phyloP scores from a whole-genome alignment of 75 land plant genomes.

The Cunninghamia lanceolata region DNA sequence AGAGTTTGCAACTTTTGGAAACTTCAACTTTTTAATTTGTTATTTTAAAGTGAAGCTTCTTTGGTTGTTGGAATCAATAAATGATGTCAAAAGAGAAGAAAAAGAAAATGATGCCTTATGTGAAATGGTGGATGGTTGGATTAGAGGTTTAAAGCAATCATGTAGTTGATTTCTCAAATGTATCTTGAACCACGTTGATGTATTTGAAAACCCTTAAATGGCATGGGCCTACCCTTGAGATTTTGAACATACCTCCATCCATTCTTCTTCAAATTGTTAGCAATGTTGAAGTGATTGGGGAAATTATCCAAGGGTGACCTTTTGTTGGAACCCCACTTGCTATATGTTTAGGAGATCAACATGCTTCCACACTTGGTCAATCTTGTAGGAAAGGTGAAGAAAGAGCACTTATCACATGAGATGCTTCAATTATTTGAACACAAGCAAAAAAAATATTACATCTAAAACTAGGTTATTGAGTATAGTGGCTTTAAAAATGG shows the following conservation, averaged over 20 bases:
- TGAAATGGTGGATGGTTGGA: constrained; percentile 75
- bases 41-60: constrained; percentile 50
- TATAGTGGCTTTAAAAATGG: constrained; percentile 90
- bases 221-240: constrained; percentile 60
- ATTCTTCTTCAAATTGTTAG: constrained; percentile 83
- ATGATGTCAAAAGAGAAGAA: constrained; percentile 65
- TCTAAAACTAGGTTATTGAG: constrained; percentile 81
- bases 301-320: constrained; percentile 72
- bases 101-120: constrained; percentile 77
- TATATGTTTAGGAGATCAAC: constrained; percentile 96
- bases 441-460: constrained; percentile 58
- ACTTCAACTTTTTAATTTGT: background rate
- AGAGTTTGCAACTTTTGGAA: background rate
- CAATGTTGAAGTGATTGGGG: constrained; percentile 79
- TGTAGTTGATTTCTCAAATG: constrained; percentile 96
- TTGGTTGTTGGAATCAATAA: constrained; percentile 87
- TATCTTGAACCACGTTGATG: constrained; percentile 91
- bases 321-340: constrained; percentile 69
- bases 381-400: constrained; percentile 78
- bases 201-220: constrained; percentile 78
- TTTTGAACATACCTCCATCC: constrained; percentile 76
- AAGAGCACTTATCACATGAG: constrained; percentile 98
- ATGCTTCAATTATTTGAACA: constrained; percentile 88
- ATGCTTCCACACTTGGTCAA: constrained; percentile 94
- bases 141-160: constrained; percentile 42